Conservation (phyloP, 768 basidiomycete genomes). For the Leccinum sublutescens region DNA sequence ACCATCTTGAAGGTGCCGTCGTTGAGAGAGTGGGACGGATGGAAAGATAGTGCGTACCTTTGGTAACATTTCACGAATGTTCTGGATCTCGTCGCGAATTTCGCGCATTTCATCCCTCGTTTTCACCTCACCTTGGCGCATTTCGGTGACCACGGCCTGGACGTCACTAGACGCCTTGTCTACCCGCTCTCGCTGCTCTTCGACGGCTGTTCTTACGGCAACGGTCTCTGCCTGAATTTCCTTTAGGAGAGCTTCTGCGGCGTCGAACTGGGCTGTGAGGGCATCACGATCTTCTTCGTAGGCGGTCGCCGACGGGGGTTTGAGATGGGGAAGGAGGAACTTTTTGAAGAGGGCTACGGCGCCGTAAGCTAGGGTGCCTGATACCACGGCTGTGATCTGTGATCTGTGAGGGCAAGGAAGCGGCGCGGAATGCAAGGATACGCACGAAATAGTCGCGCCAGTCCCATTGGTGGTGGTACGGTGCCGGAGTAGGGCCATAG, state of each 20-base stretch:
- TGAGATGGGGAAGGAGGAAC: slow-evolving; percentile 87
- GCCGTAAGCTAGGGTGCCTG: slow-evolving; percentile 81
- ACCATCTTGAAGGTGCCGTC: slow-evolving; percentile 64
- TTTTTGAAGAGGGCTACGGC: slow-evolving; percentile 83
- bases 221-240: slow-evolving; percentile 79
- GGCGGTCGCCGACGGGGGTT: slow-evolving; percentile 81
- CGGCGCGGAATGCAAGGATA: slow-evolving; percentile 1
- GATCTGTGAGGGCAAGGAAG: slow-evolving; percentile 18
- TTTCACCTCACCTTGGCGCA: slow-evolving; percentile 74
- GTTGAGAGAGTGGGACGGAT: slow-evolving; percentile 1
- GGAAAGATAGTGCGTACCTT: slow-evolving; percentile 53
- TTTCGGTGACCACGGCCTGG: slow-evolving; percentile 65
- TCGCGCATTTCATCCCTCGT: slow-evolving; percentile 88
- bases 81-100: slow-evolving; percentile 87
- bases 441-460: slow-evolving; percentile 98
- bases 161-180: slow-evolving; percentile 73
- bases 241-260: slow-evolving; percentile 74
- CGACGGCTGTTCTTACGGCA: slow-evolving; percentile 68
- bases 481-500: slow-evolving; percentile 42
- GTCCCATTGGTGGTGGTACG: slow-evolving; percentile 63
- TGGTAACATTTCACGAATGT: slow-evolving; percentile 88
- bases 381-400: slow-evolving; percentile 91
- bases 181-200: slow-evolving; percentile 72
- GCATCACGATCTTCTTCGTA: slow-evolving; percentile 88
- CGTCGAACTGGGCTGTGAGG: slow-evolving; percentile 86